Evolutionary conservation across 352 stramenopile genomes (phyloP).

Genomic region (Halophytophthora polymorphica): DNA sequence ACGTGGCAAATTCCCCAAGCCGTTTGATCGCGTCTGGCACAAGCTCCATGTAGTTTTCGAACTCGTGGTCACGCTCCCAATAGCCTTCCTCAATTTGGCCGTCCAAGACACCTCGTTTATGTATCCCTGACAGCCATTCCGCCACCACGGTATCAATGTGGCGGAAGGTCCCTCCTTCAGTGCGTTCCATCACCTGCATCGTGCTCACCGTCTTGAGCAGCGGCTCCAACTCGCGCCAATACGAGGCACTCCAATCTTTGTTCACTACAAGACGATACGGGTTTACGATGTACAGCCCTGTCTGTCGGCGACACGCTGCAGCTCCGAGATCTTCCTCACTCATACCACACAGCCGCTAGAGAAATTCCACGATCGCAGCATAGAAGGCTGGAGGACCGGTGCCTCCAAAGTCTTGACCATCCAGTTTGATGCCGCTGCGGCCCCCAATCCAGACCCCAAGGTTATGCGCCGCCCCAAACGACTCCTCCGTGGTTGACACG

Average conservation of each 20-base stretch:
- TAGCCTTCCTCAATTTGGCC: too few relatives aligned
- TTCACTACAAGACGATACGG: conserved; percentile 7
- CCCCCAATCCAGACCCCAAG: conserved; percentile 25
- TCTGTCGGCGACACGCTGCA: not conserved
- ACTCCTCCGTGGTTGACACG: conserved; percentile 4
- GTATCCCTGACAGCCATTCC: too few relatives aligned
- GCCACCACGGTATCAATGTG: too few relatives aligned
- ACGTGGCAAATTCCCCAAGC: too few relatives aligned
- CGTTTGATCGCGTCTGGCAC: too few relatives aligned
- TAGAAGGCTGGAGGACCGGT: conserved; percentile 12
- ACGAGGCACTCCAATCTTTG: conserved; percentile 7
- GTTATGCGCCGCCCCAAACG: conserved; percentile 8
- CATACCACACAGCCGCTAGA: conserved; percentile 1
- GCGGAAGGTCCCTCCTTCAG: too few relatives aligned
- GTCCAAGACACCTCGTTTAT: too few relatives aligned
- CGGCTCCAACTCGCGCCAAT: conserved; percentile 8
- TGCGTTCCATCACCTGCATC: conserved; percentile 5
- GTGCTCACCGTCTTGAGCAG: conserved; percentile 10
- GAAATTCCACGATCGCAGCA: conserved; percentile 4
- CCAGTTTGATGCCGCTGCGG: not conserved
- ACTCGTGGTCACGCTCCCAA: too few relatives aligned
- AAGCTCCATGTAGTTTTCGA: too few relatives aligned
- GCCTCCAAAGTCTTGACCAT: conserved; percentile 5
- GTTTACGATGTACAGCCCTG: conserved; percentile 10
- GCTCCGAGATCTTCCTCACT: conserved; percentile 13